Conservation (phyloP, 768 basidiomycete genomes). For the Cubamyces lactineus region DNA sequence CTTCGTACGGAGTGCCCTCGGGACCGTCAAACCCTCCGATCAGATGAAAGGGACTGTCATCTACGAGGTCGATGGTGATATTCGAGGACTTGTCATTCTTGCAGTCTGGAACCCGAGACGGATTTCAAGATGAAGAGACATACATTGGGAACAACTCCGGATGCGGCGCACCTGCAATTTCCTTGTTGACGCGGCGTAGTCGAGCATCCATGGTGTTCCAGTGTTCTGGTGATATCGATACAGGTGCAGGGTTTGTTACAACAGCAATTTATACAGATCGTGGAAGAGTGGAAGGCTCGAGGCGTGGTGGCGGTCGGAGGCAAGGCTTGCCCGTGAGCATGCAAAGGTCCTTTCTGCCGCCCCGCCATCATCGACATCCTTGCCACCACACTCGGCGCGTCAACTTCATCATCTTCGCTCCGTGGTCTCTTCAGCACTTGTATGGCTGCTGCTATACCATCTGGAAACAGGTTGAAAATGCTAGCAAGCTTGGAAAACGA, state of each 20-base stretch:
- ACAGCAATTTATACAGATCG: constrained; percentile 3
- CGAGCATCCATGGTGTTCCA: constrained; percentile 73
- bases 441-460: too few species aligned
- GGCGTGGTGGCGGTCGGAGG: constrained; percentile 11
- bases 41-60: constrained; percentile 89
- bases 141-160: background rate
- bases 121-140: too few species aligned
- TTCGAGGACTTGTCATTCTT: constrained; percentile 92
- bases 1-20: constrained; percentile 90
- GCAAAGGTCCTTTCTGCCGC: background rate
- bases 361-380: background rate
- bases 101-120: constrained; percentile 61
- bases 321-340: background rate
- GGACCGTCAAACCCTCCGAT: constrained; percentile 92
- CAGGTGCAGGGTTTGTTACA: background rate
- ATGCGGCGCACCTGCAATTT: constrained; percentile 71
- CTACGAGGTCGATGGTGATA: constrained; percentile 85
- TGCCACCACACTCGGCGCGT: too few species aligned
- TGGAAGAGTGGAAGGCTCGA: background rate
- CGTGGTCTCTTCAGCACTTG: too few species aligned
- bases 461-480: too few species aligned
- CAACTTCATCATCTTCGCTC: background rate
- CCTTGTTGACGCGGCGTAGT: constrained; percentile 89
- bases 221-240: constrained; percentile 6
- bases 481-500: too few species aligned